phyloP scores from a whole-genome alignment of 1,284 basidiomycete genomes.

The Rhodotorula sp. region DNA sequence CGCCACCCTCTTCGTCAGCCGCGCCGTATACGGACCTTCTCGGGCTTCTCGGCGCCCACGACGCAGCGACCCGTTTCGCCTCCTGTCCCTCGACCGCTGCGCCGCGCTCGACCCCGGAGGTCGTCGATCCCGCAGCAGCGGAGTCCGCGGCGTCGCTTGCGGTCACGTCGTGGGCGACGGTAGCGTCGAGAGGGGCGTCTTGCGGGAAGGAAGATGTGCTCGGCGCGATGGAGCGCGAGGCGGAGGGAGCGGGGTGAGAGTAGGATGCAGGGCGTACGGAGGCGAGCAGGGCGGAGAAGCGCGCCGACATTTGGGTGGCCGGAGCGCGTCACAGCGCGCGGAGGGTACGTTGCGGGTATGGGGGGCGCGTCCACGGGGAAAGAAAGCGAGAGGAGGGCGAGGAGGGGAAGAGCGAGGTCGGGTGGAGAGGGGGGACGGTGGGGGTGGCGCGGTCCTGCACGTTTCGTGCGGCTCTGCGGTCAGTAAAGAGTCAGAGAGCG shows the following conservation, averaged over 20 bases:
- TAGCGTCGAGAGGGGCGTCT: too few species aligned
- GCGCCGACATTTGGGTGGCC: not conserved
- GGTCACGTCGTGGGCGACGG: too few species aligned
- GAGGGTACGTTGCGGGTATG: not conserved
- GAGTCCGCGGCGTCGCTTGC: too few species aligned
- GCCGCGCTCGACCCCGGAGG: too few species aligned
- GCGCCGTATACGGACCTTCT: not conserved
- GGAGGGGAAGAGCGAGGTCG: not conserved
- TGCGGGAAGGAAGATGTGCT: not conserved
- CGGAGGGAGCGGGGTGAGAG: not conserved
- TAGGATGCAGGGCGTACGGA: not conserved
- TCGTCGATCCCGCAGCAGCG: too few species aligned
- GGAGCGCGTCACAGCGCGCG: too few species aligned
- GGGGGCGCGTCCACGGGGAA: too few species aligned
- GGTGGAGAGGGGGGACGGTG: not conserved
- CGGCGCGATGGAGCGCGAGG: not conserved
- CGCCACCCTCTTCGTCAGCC: too few species aligned
- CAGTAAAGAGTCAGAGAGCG: not conserved
- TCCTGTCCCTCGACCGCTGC: too few species aligned
- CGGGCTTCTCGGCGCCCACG: too few species aligned
- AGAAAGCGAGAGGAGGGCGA: not conserved
- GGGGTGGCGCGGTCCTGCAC: not conserved
- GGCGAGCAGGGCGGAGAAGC: constrained; percentile 5
- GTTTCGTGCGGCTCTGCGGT: not conserved
- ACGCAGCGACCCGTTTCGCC: too few species aligned